Evolutionary conservation across 2,329 filamentous ascomycete species (phyloP), one percentile per base, ranked within the genome.

Genomic region (Monosporascus sp.): DNA sequence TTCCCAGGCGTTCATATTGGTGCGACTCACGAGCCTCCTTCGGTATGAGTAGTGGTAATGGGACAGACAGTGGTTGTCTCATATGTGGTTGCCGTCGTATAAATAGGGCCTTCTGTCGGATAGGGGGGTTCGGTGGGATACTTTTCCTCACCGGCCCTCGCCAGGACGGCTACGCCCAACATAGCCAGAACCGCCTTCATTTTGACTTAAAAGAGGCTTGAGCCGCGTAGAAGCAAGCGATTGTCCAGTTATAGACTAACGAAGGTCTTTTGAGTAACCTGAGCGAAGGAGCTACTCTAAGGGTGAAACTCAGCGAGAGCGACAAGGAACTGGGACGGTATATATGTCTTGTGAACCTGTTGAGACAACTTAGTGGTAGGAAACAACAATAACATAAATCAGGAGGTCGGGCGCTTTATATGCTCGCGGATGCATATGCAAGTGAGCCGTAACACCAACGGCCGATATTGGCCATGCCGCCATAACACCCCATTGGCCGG

Each of bases 51-150:
- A 37, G 69, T 66, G 9, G 74, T 77, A 55, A 75, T 67, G 11
- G 76, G 76, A 62, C 76, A 79, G 49, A 74, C 67, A 4, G 74
- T 77, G 14, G 72, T 69, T 22, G 72, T 75, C 48, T 69, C 71
- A 54, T 75, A 75, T 51, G 67, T 74, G 2, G 63, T 66, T 17
- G 53, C 55, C 9, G 63, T 65, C 44, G 57, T 52, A n/a, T 43
- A 37, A 7, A 54, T 31, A 22, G 53, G 44, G 17, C 49, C 22
- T 37, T 54, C 53, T 3, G 27, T 31, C 9, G 27, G 27, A 31
- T 31, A 31, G 9, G 27, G 27, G 27, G 27, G 27, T 17, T 27
- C 2, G 24, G 43, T 26, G 14, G 16, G 38, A 9, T 40, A 40
- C 26, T 58, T 52, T 49, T 52, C 48, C 17, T 55, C 43, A 50